Base-by-base conservation (phyloP, 2,329 filamentous ascomycete species). In the Colletotrichum sp. region DNA sequence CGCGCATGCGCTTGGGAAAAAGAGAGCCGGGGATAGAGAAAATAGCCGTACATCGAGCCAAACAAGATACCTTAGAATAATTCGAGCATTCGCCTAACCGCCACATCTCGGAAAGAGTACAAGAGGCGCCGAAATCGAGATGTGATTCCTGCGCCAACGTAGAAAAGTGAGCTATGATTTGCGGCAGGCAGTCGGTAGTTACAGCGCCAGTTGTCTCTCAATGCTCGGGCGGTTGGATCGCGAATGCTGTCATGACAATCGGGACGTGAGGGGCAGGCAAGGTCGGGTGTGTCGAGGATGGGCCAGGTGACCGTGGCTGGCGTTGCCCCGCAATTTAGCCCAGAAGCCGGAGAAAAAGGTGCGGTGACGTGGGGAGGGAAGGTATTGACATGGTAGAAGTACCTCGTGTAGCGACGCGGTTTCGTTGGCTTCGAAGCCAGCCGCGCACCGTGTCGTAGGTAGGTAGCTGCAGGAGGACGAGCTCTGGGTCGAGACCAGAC, bases 291-390 rank as follows among this genome's bases (percentile, higher is more conserved):
- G 32, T 73, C 70, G 64, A 57, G 57, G 70, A 59, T 32, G 70
- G 49, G 49, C 29, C 70, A 74, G 74, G 74, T 76, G 74, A 76
- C 71, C 39, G 57, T 44, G 36, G 32, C 52, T 76, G 74, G 65
- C 34, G 59, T 69, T 65, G 64, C 74, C 74, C 70, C 74, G 70
- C 70, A 76, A 65, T 76, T 73, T 69, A 76, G 70, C 59, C 32
- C 59, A 65, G 59, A 63, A 61, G 57, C 70, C 70, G 74, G 74
- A 76, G 74, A 59, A 63, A 74, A 69, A 69, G 74, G 70, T 74
- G 74, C 74, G 70, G 70, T 76, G 74, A 69, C 73, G 69, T 76
- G 70, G 59, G 63, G 57, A 65, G 70, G 59, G 63, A 44, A 65
- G 22, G 70, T 69, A 74, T 27, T 19, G 49, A n/a, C 29, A 11